Evolutionary conservation across 768 basidiomycete species (phyloP), one percentile per base, ranked within the genome.

Genomic region (Amylocystis lapponica): DNA sequence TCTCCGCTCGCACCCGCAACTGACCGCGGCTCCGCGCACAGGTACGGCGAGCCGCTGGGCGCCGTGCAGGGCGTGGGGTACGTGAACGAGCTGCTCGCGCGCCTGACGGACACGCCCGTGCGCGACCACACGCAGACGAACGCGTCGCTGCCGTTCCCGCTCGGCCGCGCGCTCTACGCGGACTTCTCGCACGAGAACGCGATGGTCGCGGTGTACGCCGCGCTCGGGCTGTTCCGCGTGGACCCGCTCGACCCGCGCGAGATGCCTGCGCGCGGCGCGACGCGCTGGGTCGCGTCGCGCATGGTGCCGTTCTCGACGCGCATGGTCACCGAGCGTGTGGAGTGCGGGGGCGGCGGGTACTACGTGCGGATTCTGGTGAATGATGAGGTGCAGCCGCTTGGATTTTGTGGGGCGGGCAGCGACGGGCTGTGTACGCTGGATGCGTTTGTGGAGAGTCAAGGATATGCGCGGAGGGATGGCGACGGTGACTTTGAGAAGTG

Each of bases 131-230:
- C 87, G 0, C 82, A 85, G 52, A 86, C 84, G 2, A 92, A 92
- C 61, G 62, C 61, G 9, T 91, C 88, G 1, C 71, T 93, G 27
- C 87, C 85, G 0, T 93, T 93, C 65, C 88, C 89, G 0, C 70
- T 86, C 11, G 54, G 79, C 48, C 74, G 76, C 44, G 67, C 66
- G 4, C 54, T 88, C 34, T 87, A 86, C 54, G 79, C 76, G 14
- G 58, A 93, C 64, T 91, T 92, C 60, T 78, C 85, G 8, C 89
- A 93, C 58, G 89, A 92, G 59, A 88, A 91, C 59, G 70, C 85
- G 56, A 86, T 94, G 77, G 67, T 86, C 30, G 80, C 86, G 35
- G 83, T 92, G 36, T 83, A 79, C 50, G 62, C 73, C 62, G 65
- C 87, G 59, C 41, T 78, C 60, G 89, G 75, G 14, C 55, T 66